These are phyloP conservation scores for Pelargonium cotyledonis DNA, from an alignment of 441 rosid genomes.

Conservation along the genomic window DNA sequence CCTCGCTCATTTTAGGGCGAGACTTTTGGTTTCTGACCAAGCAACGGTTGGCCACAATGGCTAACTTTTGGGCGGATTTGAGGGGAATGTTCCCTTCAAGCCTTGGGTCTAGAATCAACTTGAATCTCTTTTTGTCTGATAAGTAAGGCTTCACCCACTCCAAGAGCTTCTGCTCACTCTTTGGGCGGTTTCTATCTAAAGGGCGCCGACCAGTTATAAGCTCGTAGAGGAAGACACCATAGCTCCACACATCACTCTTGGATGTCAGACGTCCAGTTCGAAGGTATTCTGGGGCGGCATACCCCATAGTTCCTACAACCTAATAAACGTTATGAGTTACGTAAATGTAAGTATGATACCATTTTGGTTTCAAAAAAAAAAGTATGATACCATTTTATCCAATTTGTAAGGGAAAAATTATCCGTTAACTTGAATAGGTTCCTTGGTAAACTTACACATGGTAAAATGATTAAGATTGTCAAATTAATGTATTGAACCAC, in stretches of 20 bases:
- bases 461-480: too few species aligned
- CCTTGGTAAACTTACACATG: too few species aligned
- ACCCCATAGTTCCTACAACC: constrained; percentile 95
- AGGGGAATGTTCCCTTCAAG: constrained; percentile 48
- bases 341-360: background rate
- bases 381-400: too few species aligned
- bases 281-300: constrained; percentile 90
- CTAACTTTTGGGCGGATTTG: constrained; percentile 58
- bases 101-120: constrained; percentile 56
- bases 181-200: constrained; percentile 70
- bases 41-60: constrained; percentile 69
- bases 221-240: constrained; percentile 86
- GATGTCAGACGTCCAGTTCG: constrained; percentile 84
- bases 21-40: constrained; percentile 56
- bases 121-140: constrained; percentile 51
- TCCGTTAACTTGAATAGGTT: too few species aligned
- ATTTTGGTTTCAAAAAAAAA: too few species aligned
- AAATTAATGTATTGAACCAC: too few species aligned
- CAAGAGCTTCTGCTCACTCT: constrained; percentile 71
- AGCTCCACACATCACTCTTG: constrained; percentile 90
- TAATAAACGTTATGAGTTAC: constrained; percentile 20
- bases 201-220: constrained; percentile 88
- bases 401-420: too few species aligned
- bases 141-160: constrained; percentile 83
- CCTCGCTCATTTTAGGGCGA: constrained; percentile 94